These are phyloP conservation scores for Corynespora cassiicola DNA, from an alignment of 2,329 filamentous ascomycete genomes.

Conservation along the genomic window DNA sequence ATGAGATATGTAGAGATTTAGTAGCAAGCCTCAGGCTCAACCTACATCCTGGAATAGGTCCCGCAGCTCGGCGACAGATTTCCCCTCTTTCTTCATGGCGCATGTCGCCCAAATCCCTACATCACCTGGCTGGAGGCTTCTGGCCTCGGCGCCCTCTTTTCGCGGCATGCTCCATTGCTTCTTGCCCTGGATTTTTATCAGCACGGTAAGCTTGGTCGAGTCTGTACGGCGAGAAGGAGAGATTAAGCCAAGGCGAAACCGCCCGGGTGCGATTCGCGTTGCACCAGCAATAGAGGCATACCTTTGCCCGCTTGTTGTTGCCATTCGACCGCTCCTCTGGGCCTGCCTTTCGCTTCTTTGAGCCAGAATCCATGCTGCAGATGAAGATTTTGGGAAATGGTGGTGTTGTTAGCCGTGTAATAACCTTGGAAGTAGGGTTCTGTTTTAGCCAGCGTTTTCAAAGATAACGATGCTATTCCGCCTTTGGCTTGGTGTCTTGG, in stretches of 20 bases:
- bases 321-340: slow-evolving; percentile 27
- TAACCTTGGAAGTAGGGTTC: too few species aligned
- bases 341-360: slow-evolving; percentile 48
- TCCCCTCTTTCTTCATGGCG: slow-evolving; percentile 72
- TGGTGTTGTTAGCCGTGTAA: slow-evolving; percentile 3
- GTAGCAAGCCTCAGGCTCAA: slow-evolving; percentile 8
- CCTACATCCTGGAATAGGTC: slow-evolving; percentile 71
- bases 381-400: slow-evolving; percentile 1
- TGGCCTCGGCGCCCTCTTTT: slow-evolving; percentile 36
- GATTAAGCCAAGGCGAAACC: slow-evolving; percentile 17
- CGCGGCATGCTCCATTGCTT: slow-evolving; percentile 53
- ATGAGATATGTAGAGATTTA: slow-evolving; percentile 7
- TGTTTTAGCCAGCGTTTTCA: too few species aligned
- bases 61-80: slow-evolving; percentile 71
- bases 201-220: slow-evolving; percentile 12
- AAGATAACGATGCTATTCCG: too few species aligned
- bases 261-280: slow-evolving; percentile 13
- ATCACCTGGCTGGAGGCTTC: slow-evolving; percentile 69
- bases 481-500: too few species aligned
- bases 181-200: slow-evolving; percentile 43
- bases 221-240: slow-evolving; percentile 25
- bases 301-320: slow-evolving; percentile 46
- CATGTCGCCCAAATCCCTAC: slow-evolving; percentile 81
- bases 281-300: slow-evolving; percentile 30
- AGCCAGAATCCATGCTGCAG: slow-evolving; percentile 21